Conservation (phyloP, 2,329 filamentous ascomycete genomes). For the Lachnellula arida region DNA sequence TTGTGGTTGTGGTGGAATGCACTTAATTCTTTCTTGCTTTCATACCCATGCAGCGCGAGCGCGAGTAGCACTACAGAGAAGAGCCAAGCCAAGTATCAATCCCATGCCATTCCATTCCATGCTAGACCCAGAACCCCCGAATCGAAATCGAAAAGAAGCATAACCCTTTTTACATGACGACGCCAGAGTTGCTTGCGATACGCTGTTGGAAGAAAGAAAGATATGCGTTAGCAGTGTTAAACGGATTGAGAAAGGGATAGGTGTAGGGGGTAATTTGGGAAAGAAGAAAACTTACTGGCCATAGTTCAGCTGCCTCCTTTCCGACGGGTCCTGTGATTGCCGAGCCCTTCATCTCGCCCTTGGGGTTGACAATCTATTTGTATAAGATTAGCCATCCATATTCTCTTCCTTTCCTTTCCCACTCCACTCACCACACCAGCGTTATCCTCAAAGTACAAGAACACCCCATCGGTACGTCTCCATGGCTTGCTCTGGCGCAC, state of each 20-base stretch:
- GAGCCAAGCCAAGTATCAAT: no score
- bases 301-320: slow-evolving; percentile 99
- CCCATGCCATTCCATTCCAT: no score
- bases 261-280: not conserved
- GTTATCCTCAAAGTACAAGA: slow-evolving; percentile 99
- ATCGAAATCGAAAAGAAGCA: slow-evolving; percentile 17
- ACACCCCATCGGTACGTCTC: slow-evolving; percentile 97
- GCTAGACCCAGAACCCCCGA: slow-evolving; percentile 22
- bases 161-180: slow-evolving; percentile 82
- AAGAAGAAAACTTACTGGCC: slow-evolving; percentile 71
- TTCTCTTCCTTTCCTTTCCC: not conserved
- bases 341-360: slow-evolving; percentile 99
- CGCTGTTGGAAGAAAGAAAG: slow-evolving; percentile 50
- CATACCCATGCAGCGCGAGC: no score
- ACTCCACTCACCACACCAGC: slow-evolving; percentile 81
- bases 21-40: no score
- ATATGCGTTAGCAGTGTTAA: slow-evolving; percentile 34
- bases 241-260: not conserved
- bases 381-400: slow-evolving; percentile 33
- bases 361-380: slow-evolving; percentile 93
- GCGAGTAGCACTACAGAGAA: no score
- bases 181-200: slow-evolving; percentile 99
- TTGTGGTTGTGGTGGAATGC: no score
- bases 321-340: slow-evolving; percentile 98
- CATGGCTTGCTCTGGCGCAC: slow-evolving; percentile 99